These are phyloP conservation scores for Tricharina praecox DNA, from an alignment of 495 filamentous ascomycete genomes.

Conservation along the genomic window DNA sequence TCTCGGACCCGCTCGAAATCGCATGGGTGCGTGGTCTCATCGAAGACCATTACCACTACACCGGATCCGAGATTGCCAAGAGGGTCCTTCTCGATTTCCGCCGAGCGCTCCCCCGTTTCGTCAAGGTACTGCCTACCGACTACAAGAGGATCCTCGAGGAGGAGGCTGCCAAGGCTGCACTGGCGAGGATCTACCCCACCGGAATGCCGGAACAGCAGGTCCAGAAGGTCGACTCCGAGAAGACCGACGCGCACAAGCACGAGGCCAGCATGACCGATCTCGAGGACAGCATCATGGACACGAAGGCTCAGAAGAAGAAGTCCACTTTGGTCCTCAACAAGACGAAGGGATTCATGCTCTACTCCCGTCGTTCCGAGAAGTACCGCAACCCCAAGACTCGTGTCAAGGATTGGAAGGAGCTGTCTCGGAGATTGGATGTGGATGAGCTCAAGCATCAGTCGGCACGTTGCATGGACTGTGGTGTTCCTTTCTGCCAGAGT, in stretches of 20 bases:
- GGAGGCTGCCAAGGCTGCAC: slow-evolving; percentile 68
- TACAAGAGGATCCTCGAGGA: slow-evolving; percentile 90
- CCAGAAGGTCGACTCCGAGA: slow-evolving; percentile 49
- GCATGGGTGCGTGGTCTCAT: slow-evolving; percentile 86
- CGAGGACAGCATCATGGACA: slow-evolving; percentile 80
- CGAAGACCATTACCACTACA: slow-evolving; percentile 98
- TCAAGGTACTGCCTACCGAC: slow-evolving; percentile 90
- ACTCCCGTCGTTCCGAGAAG: slow-evolving; percentile 83
- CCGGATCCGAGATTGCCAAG: slow-evolving; percentile 89
- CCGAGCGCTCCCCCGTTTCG: slow-evolving; percentile 75
- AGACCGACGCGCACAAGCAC: slow-evolving; percentile 53
- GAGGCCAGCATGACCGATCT: slow-evolving; percentile 64
- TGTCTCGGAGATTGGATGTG: slow-evolving; percentile 75
- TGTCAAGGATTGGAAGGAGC: slow-evolving; percentile 86
- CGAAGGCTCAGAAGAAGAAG: slow-evolving; percentile 81
- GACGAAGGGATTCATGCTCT: slow-evolving; percentile 98
- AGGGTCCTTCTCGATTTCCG: slow-evolving; percentile 95
- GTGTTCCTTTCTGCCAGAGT: slow-evolving; percentile 97
- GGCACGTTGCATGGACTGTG: slow-evolving; percentile 98
- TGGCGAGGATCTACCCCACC: slow-evolving; percentile 41
- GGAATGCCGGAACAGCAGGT: slow-evolving; percentile 39
- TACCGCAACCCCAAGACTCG: slow-evolving; percentile 78
- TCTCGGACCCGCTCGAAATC: slow-evolving; percentile 84
- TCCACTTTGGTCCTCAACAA: slow-evolving; percentile 89
- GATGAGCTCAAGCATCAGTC: slow-evolving; percentile 98